Conservation (phyloP, 306 rosid genomes). For the Begonia peltatifolia region DNA sequence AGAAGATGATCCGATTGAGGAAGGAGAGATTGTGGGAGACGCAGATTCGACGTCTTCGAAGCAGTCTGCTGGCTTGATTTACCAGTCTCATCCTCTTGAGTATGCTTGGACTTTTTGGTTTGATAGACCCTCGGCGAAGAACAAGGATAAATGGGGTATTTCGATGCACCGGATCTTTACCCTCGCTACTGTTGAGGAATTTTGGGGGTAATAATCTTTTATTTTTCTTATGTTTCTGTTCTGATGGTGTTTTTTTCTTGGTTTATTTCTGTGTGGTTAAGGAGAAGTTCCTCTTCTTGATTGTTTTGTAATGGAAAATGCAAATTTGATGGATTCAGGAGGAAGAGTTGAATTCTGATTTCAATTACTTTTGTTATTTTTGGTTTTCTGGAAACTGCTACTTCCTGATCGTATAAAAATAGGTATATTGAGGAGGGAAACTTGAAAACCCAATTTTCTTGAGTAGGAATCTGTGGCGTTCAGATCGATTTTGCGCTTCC, state of each 20-base stretch:
- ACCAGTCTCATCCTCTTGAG: slow-evolving; percentile 58
- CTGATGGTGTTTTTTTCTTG: not conserved
- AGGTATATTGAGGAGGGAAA: too few species aligned
- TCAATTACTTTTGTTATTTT: too few species aligned
- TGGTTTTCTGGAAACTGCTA: too few species aligned
- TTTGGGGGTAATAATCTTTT: slow-evolving; percentile 52
- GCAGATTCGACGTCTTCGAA: slow-evolving; percentile 36
- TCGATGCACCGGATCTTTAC: slow-evolving; percentile 63
- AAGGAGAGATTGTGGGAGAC: slow-evolving; percentile 66
- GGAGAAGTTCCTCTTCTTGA: too few species aligned
- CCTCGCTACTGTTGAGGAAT: slow-evolving; percentile 65
- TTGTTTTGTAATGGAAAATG: too few species aligned
- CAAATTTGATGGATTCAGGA: too few species aligned
- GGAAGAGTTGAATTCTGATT: too few species aligned
- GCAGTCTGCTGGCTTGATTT: slow-evolving; percentile 16
- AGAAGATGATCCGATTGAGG: slow-evolving; percentile 41
- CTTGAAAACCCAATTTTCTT: too few species aligned
- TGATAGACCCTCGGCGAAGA: slow-evolving; percentile 45
- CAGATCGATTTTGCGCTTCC: too few species aligned
- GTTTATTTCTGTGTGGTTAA: not conserved
- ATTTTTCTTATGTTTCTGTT: not conserved
- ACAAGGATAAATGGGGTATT: slow-evolving; percentile 62
- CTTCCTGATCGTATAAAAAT: too few species aligned
- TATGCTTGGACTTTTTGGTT: slow-evolving; percentile 97
- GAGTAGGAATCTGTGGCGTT: too few species aligned